Percentiles rank a stretch among this genome's conserved stretches.
phyloP scores from a whole-genome alignment of 2,329 filamentous ascomycete species.

The Colletotrichum sp. region DNA sequence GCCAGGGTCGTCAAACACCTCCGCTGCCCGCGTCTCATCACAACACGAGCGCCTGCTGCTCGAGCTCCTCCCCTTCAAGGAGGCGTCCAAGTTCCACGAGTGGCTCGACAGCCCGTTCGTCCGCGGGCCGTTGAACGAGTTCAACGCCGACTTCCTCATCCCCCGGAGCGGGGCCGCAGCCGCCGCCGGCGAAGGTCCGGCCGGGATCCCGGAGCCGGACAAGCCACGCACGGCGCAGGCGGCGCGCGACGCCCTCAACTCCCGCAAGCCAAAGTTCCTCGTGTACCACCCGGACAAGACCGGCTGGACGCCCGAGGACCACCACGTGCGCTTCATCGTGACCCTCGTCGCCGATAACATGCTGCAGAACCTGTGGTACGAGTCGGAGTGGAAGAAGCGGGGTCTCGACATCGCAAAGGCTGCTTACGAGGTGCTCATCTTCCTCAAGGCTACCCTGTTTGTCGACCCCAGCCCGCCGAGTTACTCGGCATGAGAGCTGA shows the following conservation, averaged over 20 bases:
- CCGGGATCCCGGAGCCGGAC: constrained; percentile 33
- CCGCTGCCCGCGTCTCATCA: constrained; percentile 22
- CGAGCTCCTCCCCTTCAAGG: constrained; percentile 43
- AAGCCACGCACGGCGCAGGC: constrained; percentile 34
- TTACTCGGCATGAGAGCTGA: constrained; percentile 25
- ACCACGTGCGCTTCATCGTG: constrained; percentile 43
- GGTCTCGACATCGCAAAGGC: constrained; percentile 36
- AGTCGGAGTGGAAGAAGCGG: constrained; percentile 34
- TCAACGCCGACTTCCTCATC: constrained; percentile 35
- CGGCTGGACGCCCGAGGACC: constrained; percentile 40
- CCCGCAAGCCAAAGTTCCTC: constrained; percentile 32
- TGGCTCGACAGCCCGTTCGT: constrained; percentile 38
- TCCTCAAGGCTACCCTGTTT: constrained; percentile 29
- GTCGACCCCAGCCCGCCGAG: constrained; percentile 30
- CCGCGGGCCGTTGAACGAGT: constrained; percentile 41
- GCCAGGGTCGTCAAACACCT: not conserved
- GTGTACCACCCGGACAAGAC: constrained; percentile 41
- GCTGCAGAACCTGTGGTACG: constrained; percentile 36
- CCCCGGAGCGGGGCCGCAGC: constrained; percentile 15
- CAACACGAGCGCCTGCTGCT: constrained; percentile 44
- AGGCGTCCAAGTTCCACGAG: constrained; percentile 34
- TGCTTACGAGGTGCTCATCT: constrained; percentile 42
- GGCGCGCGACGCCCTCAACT: constrained; percentile 35
- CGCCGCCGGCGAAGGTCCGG: not conserved
- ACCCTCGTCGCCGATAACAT: constrained; percentile 39